phyloP scores from a whole-genome alignment of 345 rosid species.

The Abelmoschus esculentus region DNA sequence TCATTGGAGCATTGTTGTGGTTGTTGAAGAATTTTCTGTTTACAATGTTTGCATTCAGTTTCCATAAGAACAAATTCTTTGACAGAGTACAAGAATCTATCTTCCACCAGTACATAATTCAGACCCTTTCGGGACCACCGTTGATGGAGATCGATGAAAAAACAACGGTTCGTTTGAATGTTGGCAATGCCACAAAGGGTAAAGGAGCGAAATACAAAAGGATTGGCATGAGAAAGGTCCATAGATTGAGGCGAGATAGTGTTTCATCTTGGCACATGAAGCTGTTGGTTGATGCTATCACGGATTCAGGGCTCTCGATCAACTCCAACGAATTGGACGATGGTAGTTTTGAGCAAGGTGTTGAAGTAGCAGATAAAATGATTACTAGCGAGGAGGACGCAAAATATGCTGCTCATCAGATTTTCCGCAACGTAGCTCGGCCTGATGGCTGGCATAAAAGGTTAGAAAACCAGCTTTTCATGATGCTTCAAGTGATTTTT shows the following conservation, averaged over 20 bases:
- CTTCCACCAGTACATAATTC: conserved; percentile 71
- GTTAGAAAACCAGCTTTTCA: conserved; percentile 30
- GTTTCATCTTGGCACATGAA: conserved; percentile 94
- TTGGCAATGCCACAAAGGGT: conserved; percentile 41
- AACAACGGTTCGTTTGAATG: conserved; percentile 42
- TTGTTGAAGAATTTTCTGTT: conserved; percentile 58
- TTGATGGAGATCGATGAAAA: conserved; percentile 54
- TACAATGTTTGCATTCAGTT: conserved; percentile 71
- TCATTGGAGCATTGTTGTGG: conserved; percentile 59
- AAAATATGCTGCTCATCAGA: conserved; percentile 52
- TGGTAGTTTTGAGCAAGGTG: conserved; percentile 23
- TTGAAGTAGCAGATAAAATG: conserved; percentile 41
- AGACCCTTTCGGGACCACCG: conserved; percentile 69
- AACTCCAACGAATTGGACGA: conserved; percentile 64
- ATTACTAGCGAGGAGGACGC: conserved; percentile 84
- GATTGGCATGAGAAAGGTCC: conserved; percentile 70
- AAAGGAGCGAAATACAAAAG: conserved; percentile 36
- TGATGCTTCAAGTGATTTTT: neutral
- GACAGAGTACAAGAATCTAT: conserved; percentile 86
- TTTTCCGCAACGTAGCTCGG: conserved; percentile 52
- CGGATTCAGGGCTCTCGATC: conserved; percentile 54
- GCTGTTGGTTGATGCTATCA: conserved; percentile 63
- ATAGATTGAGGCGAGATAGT: conserved; percentile 67
- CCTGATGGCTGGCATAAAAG: conserved; percentile 15
- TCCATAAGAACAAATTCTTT: conserved; percentile 71